Evolutionary conservation across 352 stramenopile genomes (phyloP), one percentile per base, ranked within the genome.

Genomic region (Globisporangium uncinulatum): DNA sequence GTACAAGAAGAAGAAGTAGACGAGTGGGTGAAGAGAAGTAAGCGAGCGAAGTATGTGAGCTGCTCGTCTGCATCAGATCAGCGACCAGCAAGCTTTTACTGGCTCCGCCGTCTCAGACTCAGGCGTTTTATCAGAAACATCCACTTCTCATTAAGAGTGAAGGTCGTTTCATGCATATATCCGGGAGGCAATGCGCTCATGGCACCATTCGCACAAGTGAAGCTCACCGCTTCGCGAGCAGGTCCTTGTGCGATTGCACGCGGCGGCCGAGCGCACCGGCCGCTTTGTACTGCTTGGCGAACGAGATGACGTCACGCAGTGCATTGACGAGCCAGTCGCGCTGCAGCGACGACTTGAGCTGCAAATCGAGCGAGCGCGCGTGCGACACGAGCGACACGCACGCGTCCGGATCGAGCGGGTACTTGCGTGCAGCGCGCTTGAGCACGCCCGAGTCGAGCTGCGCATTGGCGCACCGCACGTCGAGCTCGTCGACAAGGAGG

Each of bases 1-100:
- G 53, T 87, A 90, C 81, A 92, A 92, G 67, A 93, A 91, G 77
- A 74, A 79, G 46, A 70, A 69, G 50, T 81, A 76, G 64, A 55
- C 15, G 29, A 14, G n/a, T 34, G 39, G 5, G 39, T 44, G 34
- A 13, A 13, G 7, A 39, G 7, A 13, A 39, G 10, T 39, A 13
- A 13, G 34, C 34, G 34, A 39, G 39, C 39, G 39, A 19, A 15
- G 11, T 8, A 29, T 4, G 13, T n/a, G 39, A 15, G 39, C 11
- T 19, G 39, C 11, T 19, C 39, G 39, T 15, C 11, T 15, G 15
- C 39, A 44, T 44, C 39, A 44, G 13, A 44, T 7, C 34, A 8
- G 34, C 6, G 34, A 2, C 34, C 34, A 39, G 34, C 34, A 6
- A 39, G 34, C 34, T 39, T 8, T 13, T 39, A 13, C 34, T 13